Evolutionary conservation across 176 grass and related monocot genomes (phyloP).

Genomic region (Aegilops bicornis): DNA sequence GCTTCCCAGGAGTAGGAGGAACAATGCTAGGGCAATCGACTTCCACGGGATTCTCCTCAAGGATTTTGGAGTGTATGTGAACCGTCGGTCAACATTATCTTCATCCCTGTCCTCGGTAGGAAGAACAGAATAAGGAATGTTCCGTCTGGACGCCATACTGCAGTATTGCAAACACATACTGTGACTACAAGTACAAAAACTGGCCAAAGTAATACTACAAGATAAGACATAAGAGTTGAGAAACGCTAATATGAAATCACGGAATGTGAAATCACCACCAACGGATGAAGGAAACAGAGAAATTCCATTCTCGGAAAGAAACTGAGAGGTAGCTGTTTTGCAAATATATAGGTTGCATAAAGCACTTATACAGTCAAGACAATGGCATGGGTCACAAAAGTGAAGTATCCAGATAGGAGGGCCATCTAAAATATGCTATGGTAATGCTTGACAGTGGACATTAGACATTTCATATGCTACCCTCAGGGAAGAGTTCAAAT

Average conservation of each 20-base stretch:
- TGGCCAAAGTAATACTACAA: not conserved
- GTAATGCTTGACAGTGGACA: not conserved
- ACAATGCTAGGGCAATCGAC: slow-evolving; percentile 87
- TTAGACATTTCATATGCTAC: not conserved
- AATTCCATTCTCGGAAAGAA: not conserved
- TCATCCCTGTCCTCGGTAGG: slow-evolving; percentile 44
- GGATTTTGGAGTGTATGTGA: slow-evolving; percentile 74
- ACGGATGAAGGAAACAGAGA: not conserved
- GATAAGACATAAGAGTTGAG: not conserved
- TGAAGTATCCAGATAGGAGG: not conserved
- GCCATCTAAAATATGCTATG: not conserved
- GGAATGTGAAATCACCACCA: not conserved
- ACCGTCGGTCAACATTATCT: slow-evolving; percentile 65
- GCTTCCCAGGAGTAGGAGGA: slow-evolving; percentile 72
- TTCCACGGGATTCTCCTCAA: slow-evolving; percentile 81
- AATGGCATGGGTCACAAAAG: slow-evolving; percentile 8
- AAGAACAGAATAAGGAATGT: slow-evolving; percentile 60
- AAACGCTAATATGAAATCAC: not conserved
- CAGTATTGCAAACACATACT: not conserved
- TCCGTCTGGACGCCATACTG: slow-evolving; percentile 70
- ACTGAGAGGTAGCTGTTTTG: not conserved
- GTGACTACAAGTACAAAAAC: not conserved
- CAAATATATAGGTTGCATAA: not conserved
- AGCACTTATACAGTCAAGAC: not conserved
- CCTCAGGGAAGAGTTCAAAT: not conserved